phyloP scores from a whole-genome alignment of 2,329 filamentous ascomycete species.

The Pleomassaria siparia region DNA sequence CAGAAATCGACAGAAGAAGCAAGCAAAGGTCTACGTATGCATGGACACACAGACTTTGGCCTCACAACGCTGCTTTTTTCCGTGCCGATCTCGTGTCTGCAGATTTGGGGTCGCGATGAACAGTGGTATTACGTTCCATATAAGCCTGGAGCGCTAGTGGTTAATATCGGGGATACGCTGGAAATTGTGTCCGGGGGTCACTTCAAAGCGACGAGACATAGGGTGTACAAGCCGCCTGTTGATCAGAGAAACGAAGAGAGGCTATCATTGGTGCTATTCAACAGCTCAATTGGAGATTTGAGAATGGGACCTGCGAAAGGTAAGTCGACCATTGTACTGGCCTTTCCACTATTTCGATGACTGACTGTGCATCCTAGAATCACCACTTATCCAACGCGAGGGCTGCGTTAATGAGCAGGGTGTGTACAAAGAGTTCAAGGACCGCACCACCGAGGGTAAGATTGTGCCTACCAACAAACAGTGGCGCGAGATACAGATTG shows the following conservation, averaged over 20 bases:
- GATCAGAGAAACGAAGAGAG: conserved; percentile 45
- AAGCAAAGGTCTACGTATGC: conserved; percentile 33
- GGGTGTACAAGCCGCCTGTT: conserved; percentile 47
- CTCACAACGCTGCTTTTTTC: conserved; percentile 27
- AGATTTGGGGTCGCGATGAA: conserved; percentile 27
- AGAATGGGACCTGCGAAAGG: conserved; percentile 21
- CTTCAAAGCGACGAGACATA: conserved; percentile 51
- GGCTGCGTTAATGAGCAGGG: conserved; percentile 26
- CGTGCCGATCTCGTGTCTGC: conserved; percentile 26
- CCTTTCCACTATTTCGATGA: no score
- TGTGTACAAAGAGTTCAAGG: conserved; percentile 23
- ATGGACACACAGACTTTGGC: conserved; percentile 33
- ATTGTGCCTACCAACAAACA: conserved; percentile 21
- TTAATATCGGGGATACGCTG: conserved; percentile 33
- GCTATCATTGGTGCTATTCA: conserved; percentile 22
- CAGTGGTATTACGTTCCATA: conserved; percentile 30
- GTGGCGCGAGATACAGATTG: conserved; percentile 27
- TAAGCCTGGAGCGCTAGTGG: conserved; percentile 27
- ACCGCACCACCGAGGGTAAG: conserved; percentile 18
- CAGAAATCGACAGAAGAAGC: conserved; percentile 25
- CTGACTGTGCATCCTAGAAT: no score
- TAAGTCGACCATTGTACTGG: no score
- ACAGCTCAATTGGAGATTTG: conserved; percentile 23
- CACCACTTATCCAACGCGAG: conserved; percentile 23
- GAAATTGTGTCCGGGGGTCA: conserved; percentile 51